Percentiles rank a stretch among this genome's conserved stretches.
Conservation (phyloP, 768 basidiomycete species). For the Lanmaoa pseudosensibilis region DNA sequence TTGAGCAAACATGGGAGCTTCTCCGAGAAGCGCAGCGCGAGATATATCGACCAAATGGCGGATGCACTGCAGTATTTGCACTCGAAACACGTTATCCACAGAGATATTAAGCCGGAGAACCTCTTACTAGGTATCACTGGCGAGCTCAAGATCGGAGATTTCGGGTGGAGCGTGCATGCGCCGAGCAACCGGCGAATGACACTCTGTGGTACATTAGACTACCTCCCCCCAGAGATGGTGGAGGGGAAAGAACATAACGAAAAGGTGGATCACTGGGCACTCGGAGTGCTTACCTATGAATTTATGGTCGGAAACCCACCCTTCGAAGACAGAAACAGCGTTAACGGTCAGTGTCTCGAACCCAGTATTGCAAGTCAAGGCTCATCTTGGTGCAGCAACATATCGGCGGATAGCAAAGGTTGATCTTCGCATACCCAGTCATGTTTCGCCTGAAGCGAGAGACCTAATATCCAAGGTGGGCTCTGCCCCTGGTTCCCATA, state of each 20-base stretch:
- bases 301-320: slow-evolving; percentile 83
- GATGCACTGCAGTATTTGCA: slow-evolving; percentile 93
- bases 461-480: slow-evolving; percentile 46
- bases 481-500: background rate
- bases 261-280: slow-evolving; percentile 93
- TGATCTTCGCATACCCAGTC: slow-evolving; percentile 58
- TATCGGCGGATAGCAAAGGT: slow-evolving; percentile 87
- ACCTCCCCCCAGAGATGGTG: slow-evolving; percentile 98
- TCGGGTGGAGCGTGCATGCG: slow-evolving; percentile 98
- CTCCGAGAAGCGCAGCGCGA: slow-evolving; percentile 80
- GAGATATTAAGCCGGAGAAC: slow-evolving; percentile 99
- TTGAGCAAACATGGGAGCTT: slow-evolving; percentile 84
- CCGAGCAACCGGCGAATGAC: slow-evolving; percentile 88
- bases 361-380: background rate
- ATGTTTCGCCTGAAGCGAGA: slow-evolving; percentile 44
- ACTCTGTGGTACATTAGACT: slow-evolving; percentile 94
- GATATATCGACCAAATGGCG: slow-evolving; percentile 98
- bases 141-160: slow-evolving; percentile 97
- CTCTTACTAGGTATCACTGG: slow-evolving; percentile 91
- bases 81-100: slow-evolving; percentile 94
- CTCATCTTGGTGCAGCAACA: slow-evolving; percentile 55
- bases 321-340: slow-evolving; percentile 83
- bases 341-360: slow-evolving; percentile 56
- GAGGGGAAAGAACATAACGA: slow-evolving; percentile 87
- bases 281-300: slow-evolving; percentile 96